Conservation (phyloP, 306 rosid species). For the Albizia julibrissin region DNA sequence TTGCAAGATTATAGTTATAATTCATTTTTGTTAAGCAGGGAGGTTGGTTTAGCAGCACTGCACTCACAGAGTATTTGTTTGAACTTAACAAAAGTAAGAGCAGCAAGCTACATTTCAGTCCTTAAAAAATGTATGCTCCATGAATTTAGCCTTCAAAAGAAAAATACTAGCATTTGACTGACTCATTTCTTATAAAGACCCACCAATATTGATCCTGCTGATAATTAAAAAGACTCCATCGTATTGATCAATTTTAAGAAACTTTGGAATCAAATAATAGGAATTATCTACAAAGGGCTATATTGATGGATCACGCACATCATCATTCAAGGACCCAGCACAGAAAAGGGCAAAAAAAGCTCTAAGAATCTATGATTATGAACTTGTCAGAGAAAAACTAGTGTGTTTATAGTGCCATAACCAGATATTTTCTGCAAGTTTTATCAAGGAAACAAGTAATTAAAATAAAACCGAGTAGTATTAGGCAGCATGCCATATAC, state of each 20-base stretch:
- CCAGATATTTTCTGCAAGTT: neutral
- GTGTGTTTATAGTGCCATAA: slow-evolving; percentile 14
- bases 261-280: neutral
- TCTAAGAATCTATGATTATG: slow-evolving; percentile 5
- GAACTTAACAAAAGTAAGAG: slow-evolving; percentile 2
- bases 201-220: neutral
- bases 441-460: neutral
- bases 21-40: neutral
- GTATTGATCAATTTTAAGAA: neutral
- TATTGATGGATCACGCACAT: neutral
- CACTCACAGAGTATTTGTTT: neutral
- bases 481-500: slow-evolving; percentile 25
- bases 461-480: slow-evolving; percentile 6
- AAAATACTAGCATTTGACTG: neutral
- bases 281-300: neutral
- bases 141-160: neutral
- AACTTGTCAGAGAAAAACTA: slow-evolving; percentile 12
- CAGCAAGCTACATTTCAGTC: neutral
- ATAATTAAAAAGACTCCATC: neutral
- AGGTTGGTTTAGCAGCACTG: neutral
- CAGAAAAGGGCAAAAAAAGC: neutral
- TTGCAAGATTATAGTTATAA: neutral
- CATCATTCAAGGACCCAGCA: neutral
- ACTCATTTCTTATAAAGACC: neutral
- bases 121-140: neutral